Evolutionary conservation across 495 filamentous ascomycete species (phyloP).

Genomic region (Neurospora sp.): DNA sequence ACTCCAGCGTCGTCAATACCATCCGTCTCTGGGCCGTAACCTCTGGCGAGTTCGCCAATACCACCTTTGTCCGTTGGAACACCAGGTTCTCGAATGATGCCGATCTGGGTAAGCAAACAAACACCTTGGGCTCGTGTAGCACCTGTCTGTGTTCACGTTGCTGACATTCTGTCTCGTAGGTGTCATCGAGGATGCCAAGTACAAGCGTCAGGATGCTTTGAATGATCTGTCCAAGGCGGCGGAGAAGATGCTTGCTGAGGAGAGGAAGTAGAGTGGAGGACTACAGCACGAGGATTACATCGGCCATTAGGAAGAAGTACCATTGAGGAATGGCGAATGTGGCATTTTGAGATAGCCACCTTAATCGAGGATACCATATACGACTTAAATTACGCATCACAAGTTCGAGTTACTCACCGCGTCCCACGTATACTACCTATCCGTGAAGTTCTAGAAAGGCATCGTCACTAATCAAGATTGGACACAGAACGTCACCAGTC

Average conservation of each 20-base stretch:
- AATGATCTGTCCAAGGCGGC: conserved; percentile 49
- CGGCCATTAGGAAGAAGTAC: background rate
- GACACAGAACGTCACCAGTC: background rate
- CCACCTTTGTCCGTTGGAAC: conserved; percentile 54
- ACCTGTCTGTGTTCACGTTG: background rate
- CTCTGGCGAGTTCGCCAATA: conserved; percentile 45
- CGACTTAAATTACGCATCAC: background rate
- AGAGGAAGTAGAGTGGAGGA: background rate
- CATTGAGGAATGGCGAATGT: background rate
- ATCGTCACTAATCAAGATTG: background rate
- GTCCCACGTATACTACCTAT: background rate
- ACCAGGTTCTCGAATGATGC: conserved; percentile 58
- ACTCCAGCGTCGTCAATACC: conserved; percentile 52
- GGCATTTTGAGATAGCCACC: background rate
- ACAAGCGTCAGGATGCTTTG: conserved; percentile 59
- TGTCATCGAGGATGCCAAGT: conserved; percentile 60
- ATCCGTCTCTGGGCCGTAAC: conserved; percentile 51
- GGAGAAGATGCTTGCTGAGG: conserved; percentile 30
- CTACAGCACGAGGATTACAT: background rate
- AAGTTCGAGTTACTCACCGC: background rate
- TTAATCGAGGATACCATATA: background rate
- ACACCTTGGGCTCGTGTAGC: background rate
- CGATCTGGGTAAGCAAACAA: conserved; percentile 44
- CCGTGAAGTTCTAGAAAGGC: background rate
- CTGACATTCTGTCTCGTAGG: conserved; percentile 27